Conservation (phyloP, 441 rosid species). For the Gossypium schwendimanii region DNA sequence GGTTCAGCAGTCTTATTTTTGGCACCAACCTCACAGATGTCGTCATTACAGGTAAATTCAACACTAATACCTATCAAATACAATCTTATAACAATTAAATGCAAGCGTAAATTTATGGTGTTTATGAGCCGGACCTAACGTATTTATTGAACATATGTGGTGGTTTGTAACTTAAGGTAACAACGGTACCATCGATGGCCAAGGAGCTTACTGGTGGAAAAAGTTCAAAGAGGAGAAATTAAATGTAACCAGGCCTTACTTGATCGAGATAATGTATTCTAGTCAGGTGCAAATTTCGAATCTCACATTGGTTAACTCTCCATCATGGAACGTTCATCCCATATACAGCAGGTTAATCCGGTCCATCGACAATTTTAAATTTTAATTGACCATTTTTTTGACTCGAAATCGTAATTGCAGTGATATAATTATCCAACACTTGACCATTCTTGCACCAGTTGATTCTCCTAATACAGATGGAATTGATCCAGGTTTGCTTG, state of each 20-base stretch:
- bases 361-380: neutral
- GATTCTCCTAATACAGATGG: constrained; percentile 80
- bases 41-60: neutral
- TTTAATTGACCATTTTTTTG: neutral
- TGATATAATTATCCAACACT: constrained; percentile 40
- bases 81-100: neutral
- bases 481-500: constrained; percentile 58
- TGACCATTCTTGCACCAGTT: constrained; percentile 68
- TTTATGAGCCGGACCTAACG: no score
- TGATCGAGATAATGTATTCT: constrained; percentile 74
- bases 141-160: neutral
- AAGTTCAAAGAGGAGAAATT: constrained; percentile 42
- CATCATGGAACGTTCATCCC: constrained; percentile 88
- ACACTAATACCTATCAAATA: no score
- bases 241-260: constrained; percentile 55
- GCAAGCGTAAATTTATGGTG: no score
- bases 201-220: constrained; percentile 77
- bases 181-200: constrained; percentile 78
- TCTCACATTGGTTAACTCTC: constrained; percentile 62
- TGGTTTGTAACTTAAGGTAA: constrained; percentile 36
- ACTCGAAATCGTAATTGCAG: constrained; percentile 18
- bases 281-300: constrained; percentile 52
- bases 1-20: neutral
- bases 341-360: constrained; percentile 45
- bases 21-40: constrained; percentile 19